phyloP scores from a whole-genome alignment of 306 rosid species.

The Hippophae rhamnoides region DNA sequence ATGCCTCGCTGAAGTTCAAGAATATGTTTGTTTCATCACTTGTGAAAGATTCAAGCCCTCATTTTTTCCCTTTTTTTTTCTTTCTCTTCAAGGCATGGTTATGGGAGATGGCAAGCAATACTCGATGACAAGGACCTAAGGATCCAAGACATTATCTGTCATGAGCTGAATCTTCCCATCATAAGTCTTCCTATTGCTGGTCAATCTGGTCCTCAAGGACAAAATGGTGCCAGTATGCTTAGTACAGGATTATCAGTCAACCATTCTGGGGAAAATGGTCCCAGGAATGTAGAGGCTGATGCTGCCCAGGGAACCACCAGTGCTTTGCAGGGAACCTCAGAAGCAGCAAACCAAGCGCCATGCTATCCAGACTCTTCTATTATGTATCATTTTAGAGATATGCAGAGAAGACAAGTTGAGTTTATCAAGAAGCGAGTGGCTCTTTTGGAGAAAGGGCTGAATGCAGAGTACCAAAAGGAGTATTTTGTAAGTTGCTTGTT shows the following conservation, averaged over 20 bases:
- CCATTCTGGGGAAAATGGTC: constrained; percentile 50
- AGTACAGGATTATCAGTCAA: constrained; percentile 43
- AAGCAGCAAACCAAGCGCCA: constrained; percentile 50
- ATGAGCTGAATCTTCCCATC: constrained; percentile 85
- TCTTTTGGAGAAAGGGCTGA: constrained; percentile 91
- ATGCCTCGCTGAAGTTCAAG: too few species aligned
- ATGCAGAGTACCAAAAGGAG: constrained; percentile 79
- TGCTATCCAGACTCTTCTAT: constrained; percentile 52
- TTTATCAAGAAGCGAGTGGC: constrained; percentile 90
- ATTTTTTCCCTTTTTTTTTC: too few species aligned
- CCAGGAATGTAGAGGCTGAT: too few species aligned
- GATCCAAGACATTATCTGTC: constrained; percentile 85
- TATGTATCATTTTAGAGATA: constrained; percentile 71
- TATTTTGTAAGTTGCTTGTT: constrained; percentile 55
- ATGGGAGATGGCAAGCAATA: constrained; percentile 99
- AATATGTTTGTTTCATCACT: constrained; percentile 1
- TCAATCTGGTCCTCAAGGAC: constrained; percentile 52
- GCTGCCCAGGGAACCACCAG: constrained; percentile 24
- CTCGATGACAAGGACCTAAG: constrained; percentile 84
- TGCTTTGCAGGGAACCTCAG: constrained; percentile 47
- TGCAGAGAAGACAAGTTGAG: constrained; percentile 95
- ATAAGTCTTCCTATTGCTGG: constrained; percentile 62
- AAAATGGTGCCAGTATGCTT: constrained; percentile 42
- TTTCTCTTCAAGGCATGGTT: constrained; percentile 61
- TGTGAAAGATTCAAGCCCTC: too few species aligned